Conservation (phyloP, 1,284 basidiomycete genomes). For the Cryptococcus sp. region DNA sequence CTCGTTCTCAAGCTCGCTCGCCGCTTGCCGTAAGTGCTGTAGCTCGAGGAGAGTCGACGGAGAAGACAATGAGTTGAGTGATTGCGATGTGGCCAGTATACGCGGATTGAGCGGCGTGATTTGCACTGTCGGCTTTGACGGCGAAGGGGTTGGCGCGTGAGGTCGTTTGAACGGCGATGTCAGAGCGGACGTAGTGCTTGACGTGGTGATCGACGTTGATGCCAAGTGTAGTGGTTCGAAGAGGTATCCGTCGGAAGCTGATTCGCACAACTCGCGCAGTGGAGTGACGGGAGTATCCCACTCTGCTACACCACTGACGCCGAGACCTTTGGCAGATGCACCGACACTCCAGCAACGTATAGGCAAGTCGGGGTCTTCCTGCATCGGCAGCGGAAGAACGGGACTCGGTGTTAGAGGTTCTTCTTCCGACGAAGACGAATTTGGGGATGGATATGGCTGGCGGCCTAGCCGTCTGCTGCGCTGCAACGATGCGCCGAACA, state of each 20-base stretch:
- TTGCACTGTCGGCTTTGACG: neutral
- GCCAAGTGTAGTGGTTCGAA: conserved; percentile 2
- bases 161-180: conserved; percentile 3
- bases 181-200: neutral
- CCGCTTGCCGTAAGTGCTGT: conserved; percentile 23
- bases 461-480: conserved; percentile 11
- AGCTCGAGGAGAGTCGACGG: conserved; percentile 32
- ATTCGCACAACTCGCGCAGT: neutral
- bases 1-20: conserved; percentile 29
- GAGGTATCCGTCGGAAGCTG: neutral
- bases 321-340: conserved; percentile 19
- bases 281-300: conserved; percentile 18
- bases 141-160: conserved; percentile 1
- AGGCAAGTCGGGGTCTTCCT: neutral
- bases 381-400: conserved; percentile 2
- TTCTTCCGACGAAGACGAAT: conserved; percentile 18
- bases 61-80: conserved; percentile 26
- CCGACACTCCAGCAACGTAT: conserved; percentile 18
- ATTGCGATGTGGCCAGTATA: conserved; percentile 26
- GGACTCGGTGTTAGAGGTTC: conserved; percentile 19
- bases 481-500: conserved; percentile 19
- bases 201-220: neutral
- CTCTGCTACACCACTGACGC: conserved; percentile 24
- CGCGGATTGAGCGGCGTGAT: conserved; percentile 4
- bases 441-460: conserved; percentile 12